Base-by-base conservation (phyloP, 2,329 filamentous ascomycete genomes). In the Apiospora hydei region DNA sequence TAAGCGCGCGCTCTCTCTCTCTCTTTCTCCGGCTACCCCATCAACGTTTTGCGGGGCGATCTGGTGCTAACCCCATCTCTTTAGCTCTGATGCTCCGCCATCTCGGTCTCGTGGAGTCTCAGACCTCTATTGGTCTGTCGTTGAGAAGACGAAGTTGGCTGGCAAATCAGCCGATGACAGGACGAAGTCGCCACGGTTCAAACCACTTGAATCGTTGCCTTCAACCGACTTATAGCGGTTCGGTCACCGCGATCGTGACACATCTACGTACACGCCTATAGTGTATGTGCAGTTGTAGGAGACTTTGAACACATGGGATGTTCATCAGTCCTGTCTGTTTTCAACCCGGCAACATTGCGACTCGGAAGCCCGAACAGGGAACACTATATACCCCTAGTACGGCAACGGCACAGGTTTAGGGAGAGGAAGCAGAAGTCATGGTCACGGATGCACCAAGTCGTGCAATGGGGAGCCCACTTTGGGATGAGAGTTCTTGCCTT, bases 221-320 rank as follows among this genome's bases (percentile, higher is more conserved):
- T 68, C 67, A 68, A 49, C 67, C 41, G 67, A 38, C 43, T 64
- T 64, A 64, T 64, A 64, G 34, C 57, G 34, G 41, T n/a, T 64
- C 30, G 57, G 34, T 64, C 57, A 41, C 57, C 57, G 57, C 57
- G 57, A 41, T 14, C 57, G 34, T 41, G 34, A 41, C 57, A 7
- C 18, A 14, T 4, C 41, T 41, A 41, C 34, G 57, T 24, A 41
- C 11, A 64, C 57, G 18, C 18, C 34, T 24, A 41, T 21, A 64
- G 57, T 21, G 30, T 41, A n/a, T 4, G 57, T 64, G 57, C 21
- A 13, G n/a, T 4, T 14, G 21, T 41, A 64, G 57, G 53, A 61
- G 18, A 24, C 57, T n/a, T 64, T 64, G 57, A n/a, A 41, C 57
- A 64, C 57, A 64, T 64, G 41, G 57, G 57, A 64, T 64, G 57